Conservation (phyloP, 2,329 filamentous ascomycete genomes). For the Pezicula radicicola region DNA sequence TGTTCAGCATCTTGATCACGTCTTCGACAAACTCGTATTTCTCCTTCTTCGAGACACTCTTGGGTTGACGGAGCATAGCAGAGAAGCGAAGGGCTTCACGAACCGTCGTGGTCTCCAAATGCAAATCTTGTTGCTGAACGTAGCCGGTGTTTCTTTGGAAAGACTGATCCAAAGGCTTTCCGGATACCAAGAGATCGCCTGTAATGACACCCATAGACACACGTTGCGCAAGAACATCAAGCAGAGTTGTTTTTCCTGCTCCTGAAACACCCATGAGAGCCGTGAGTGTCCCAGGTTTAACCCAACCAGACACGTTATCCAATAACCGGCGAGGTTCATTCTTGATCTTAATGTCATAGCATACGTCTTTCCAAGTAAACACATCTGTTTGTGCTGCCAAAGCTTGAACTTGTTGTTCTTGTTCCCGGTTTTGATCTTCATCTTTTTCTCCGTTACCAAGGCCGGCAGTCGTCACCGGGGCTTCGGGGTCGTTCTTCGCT, state of each 20-base stretch:
- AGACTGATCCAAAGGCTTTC: conserved; percentile 42
- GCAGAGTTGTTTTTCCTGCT: conserved; percentile 84
- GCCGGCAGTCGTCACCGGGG: conserved; percentile 5
- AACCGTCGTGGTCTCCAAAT: conserved; percentile 80
- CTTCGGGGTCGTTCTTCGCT: conserved; percentile 23
- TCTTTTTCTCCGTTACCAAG: conserved; percentile 10
- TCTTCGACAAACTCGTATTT: conserved; percentile 89
- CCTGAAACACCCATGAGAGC: conserved; percentile 63
- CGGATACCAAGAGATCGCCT: conserved; percentile 64
- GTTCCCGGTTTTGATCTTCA: conserved; percentile 10
- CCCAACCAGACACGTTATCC: conserved; percentile 69
- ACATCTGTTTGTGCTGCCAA: conserved; percentile 26
- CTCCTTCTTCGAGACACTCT: conserved; percentile 66
- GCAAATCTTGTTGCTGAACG: conserved; percentile 90
- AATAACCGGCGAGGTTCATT: conserved; percentile 60
- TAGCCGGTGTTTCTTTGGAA: conserved; percentile 94
- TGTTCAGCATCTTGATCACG: conserved; percentile 86
- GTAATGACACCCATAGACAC: conserved; percentile 87
- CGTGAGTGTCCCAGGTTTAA: conserved; percentile 68
- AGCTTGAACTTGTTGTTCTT: conserved; percentile 20
- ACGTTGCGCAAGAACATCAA: conserved; percentile 77
- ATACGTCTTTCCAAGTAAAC: conserved; percentile 39
- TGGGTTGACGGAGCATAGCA: conserved; percentile 81
- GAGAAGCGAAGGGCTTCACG: conserved; percentile 82
- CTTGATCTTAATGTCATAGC: conserved; percentile 76